Evolutionary conservation across 2,329 filamentous ascomycete genomes (phyloP), one percentile per base, ranked within the genome.

Genomic region (Phymatotrichopsis omnivora): DNA sequence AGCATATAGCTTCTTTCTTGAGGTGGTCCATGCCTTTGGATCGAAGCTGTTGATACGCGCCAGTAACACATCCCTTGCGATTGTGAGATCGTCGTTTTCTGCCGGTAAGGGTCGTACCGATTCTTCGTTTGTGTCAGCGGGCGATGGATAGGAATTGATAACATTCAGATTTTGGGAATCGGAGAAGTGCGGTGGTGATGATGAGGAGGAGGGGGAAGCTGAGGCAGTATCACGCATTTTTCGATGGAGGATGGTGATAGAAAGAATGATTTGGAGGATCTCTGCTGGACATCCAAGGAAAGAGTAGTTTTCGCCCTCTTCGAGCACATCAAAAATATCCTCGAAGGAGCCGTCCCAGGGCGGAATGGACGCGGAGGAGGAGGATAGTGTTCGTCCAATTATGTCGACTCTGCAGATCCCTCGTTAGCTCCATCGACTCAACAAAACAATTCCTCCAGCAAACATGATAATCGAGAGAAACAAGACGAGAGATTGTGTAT

Each of bases 261-360:
- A 43, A 24, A 53, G 47, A 19, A 56, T 52, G 6, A 49, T 29
- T 25, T 51, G 47, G 10, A 55, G 46, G 11, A 55, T 42, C 24
- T 52, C 49, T 5, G 53, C 49, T 12, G 53, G 53, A 20, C 52
- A 56, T 16, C 52, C 53, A 8, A 56, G 52, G 36, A 56, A 53
- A 11, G 50, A 53, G 35, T 54, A 55, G 23, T 47, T 38, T 39
- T 56, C 52, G 22, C 42, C 44, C 28, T 54, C 45, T 30, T 42
- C 37, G 8, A 56, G 41, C 25, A 44, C 43, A n/a, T 27, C 27
- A 6, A 50, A 48, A n/a, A 53, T 45, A 11, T 43, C 50, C 3
- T 52, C 49, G 16, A 27, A 30, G 2, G 49, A 42, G 23, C 46
- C 38, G 5, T 41, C 46, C 46, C 41, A 51, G n/a, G 49, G 42